Conservation (phyloP, 176 grass and related monocot genomes). For the Lolium rigidum region DNA sequence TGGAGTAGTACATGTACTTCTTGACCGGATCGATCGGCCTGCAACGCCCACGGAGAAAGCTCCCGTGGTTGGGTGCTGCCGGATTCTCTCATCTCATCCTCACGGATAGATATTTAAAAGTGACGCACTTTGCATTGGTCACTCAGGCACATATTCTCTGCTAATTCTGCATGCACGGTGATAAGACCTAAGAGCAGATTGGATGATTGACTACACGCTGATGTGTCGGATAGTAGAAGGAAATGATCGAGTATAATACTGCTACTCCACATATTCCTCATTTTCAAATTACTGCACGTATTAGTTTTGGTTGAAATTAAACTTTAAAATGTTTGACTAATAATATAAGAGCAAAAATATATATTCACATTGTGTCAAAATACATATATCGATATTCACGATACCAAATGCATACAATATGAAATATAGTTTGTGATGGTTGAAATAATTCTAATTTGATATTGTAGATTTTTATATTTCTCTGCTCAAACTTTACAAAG, state of each 20-base stretch:
- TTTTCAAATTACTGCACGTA: too few relatives aligned
- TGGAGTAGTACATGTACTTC: constrained; percentile 21
- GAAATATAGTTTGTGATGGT: too few relatives aligned
- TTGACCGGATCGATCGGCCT: constrained; percentile 37
- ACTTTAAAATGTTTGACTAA: too few relatives aligned
- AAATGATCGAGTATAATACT: not conserved
- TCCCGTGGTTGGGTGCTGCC: constrained; percentile 32
- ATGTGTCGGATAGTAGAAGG: not conserved
- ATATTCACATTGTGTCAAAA: too few relatives aligned
- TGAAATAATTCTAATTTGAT: too few relatives aligned
- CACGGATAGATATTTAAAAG: not conserved
- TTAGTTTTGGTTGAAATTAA: too few relatives aligned
- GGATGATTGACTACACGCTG: constrained; percentile 29
- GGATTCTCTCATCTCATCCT: constrained; percentile 17
- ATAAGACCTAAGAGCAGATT: constrained; percentile 26
- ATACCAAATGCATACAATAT: too few relatives aligned
- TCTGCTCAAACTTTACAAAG: too few relatives aligned
- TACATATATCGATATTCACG: too few relatives aligned
- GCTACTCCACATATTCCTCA: too few relatives aligned
- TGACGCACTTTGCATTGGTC: constrained; percentile 12
- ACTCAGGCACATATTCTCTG: constrained; percentile 17
- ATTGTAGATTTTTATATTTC: too few relatives aligned
- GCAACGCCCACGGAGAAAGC: constrained; percentile 28
- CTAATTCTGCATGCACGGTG: not conserved
- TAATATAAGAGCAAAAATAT: too few relatives aligned